These are phyloP conservation scores for Pythium brachiatum DNA, from an alignment of 352 stramenopile genomes.

Conservation along the genomic window DNA sequence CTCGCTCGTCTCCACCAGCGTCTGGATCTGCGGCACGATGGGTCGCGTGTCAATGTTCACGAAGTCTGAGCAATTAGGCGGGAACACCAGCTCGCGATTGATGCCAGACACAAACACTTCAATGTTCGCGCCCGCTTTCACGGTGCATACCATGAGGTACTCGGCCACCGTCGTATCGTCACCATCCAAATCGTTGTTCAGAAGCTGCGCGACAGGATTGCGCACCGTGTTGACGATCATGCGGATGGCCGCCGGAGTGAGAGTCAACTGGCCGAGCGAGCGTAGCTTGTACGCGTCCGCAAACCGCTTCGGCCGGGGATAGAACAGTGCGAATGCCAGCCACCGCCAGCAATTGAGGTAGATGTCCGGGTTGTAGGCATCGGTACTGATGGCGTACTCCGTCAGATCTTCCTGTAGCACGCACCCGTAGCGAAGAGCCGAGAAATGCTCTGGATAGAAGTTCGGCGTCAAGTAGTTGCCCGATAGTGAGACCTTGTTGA, in stretches of 20 bases:
- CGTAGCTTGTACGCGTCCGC: not conserved
- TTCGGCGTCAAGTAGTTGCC: not conserved
- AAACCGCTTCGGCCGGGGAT: conserved; percentile 1
- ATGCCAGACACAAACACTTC: not conserved
- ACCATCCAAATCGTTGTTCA: not conserved
- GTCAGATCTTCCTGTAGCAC: not conserved
- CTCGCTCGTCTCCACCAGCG: not conserved
- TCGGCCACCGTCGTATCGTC: not conserved
- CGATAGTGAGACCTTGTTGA: not conserved
- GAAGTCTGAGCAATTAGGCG: not conserved
- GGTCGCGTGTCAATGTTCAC: not conserved
- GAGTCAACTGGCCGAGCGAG: not conserved
- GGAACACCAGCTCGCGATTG: not conserved
- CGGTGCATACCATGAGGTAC: conserved; percentile 1
- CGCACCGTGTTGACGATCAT: not conserved
- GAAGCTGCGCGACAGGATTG: not conserved
- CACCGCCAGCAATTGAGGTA: not conserved
- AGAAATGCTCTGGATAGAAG: conserved; percentile 1
- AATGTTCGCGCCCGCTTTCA: not conserved
- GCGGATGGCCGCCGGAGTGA: not conserved
- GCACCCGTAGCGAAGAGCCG: conserved; percentile 3
- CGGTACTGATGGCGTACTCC: not conserved
- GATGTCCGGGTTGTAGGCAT: not conserved
- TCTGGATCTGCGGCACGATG: not conserved
- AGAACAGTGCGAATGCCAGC: not conserved